A percentile compares a stretch with the other conserved stretches of the same genome.
These are phyloP conservation scores for Fusarium caatingaense DNA, from an alignment of 2,329 filamentous ascomycete genomes.

Conservation along the genomic window DNA sequence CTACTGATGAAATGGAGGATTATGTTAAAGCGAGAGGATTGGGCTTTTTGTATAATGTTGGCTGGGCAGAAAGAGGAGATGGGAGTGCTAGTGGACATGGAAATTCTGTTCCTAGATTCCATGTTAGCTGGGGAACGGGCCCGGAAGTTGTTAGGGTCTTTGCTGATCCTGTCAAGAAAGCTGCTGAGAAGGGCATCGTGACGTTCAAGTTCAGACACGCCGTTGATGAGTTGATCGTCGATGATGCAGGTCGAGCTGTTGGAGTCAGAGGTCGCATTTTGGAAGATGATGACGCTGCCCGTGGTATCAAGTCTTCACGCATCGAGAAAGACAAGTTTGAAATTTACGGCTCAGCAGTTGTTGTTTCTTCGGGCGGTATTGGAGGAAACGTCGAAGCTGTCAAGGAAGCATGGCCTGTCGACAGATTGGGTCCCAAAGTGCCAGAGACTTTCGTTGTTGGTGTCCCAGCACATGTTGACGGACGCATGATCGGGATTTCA, in stretches of 20 bases:
- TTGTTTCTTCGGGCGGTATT: slow-evolving; percentile 69
- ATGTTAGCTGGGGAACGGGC: slow-evolving; percentile 70
- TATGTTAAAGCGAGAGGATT: slow-evolving; percentile 67
- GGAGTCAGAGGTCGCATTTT: slow-evolving; percentile 67
- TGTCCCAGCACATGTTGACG: slow-evolving; percentile 73
- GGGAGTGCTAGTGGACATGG: slow-evolving; percentile 68
- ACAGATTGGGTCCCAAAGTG: slow-evolving; percentile 66
- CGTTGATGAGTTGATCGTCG: slow-evolving; percentile 67
- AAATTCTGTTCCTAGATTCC: slow-evolving; percentile 72
- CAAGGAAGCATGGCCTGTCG: slow-evolving; percentile 67
- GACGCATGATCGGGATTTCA: slow-evolving; percentile 69
- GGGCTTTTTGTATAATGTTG: slow-evolving; percentile 65
- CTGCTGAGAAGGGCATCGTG: slow-evolving; percentile 64
- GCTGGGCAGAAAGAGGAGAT: slow-evolving; percentile 71
- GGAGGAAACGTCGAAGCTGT: slow-evolving; percentile 71
- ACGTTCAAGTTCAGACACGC: slow-evolving; percentile 67
- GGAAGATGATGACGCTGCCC: slow-evolving; percentile 59
- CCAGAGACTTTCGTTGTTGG: slow-evolving; percentile 69
- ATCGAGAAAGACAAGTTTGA: slow-evolving; percentile 63
- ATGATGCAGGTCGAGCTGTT: slow-evolving; percentile 62
- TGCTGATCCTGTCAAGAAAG: slow-evolving; percentile 64
- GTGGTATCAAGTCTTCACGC: slow-evolving; percentile 66
- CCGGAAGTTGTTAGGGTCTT: slow-evolving; percentile 70
- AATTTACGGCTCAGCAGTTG: slow-evolving; percentile 62
- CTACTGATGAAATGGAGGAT: slow-evolving; percentile 66